Evolutionary conservation across 768 basidiomycete species (phyloP).

Genomic region (Leccinum longicurvipes): DNA sequence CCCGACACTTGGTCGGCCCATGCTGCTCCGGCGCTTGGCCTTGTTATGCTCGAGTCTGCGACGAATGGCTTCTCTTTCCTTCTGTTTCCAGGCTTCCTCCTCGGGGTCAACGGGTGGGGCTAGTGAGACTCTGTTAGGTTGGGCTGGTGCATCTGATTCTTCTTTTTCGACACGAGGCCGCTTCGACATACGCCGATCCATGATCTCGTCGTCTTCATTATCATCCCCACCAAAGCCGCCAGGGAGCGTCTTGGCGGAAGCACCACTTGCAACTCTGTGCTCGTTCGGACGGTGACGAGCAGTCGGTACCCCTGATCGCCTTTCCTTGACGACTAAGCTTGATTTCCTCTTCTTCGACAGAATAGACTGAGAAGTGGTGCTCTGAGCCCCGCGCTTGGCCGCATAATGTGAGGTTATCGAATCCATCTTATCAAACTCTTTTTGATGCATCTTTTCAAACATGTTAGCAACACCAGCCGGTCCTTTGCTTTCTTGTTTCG

Average conservation of each 20-base stretch:
- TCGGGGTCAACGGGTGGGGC: conserved; percentile 21
- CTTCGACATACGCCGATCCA: conserved; percentile 42
- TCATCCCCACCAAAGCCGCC: conserved; percentile 57
- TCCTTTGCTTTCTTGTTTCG: conserved; percentile 23
- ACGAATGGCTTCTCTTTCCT: conserved; percentile 56
- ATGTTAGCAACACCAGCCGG: conserved; percentile 26
- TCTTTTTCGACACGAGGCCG: conserved; percentile 39
- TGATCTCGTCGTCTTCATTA: conserved; percentile 40
- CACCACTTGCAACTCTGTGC: conserved; percentile 23
- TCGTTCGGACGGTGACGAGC: conserved; percentile 23
- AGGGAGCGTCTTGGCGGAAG: conserved; percentile 39
- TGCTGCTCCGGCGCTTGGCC: conserved; percentile 68
- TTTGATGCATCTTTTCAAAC: conserved; percentile 61
- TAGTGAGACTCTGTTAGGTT: conserved; percentile 35
- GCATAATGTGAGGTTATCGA: conserved; percentile 60
- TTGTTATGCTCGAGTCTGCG: conserved; percentile 64
- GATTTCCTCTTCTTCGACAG: conserved; percentile 46
- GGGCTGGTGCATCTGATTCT: conserved; percentile 21
- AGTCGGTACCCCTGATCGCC: conserved; percentile 12
- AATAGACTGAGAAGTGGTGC: conserved; percentile 17
- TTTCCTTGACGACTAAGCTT: conserved; percentile 41
- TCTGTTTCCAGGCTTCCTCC: conserved; percentile 36
- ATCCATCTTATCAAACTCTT: conserved; percentile 74
- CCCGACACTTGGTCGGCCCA: conserved; percentile 43
- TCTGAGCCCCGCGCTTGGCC: conserved; percentile 34